phyloP scores from a whole-genome alignment of 352 stramenopile species.

The Phytopythium vexans region DNA sequence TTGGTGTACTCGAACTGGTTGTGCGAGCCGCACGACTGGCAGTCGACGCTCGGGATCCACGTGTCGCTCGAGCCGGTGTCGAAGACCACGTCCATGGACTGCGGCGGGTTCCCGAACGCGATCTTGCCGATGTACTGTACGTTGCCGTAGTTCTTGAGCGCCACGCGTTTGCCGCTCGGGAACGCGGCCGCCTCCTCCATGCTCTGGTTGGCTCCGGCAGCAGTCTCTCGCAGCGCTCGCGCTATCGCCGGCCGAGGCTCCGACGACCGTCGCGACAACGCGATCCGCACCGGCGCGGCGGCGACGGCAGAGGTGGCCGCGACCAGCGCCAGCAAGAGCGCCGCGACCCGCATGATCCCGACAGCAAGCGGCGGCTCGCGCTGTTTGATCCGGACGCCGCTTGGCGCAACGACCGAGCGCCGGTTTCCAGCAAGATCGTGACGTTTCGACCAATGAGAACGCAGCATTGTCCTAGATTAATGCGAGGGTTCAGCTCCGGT shows the following conservation, averaged over 20 bases:
- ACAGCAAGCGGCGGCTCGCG: no score
- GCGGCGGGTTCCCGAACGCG: constrained; percentile 66
- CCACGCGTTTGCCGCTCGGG: constrained; percentile 36
- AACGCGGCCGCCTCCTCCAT: constrained; percentile 17
- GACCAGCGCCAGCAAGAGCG: neutral
- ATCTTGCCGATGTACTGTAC: constrained; percentile 79
- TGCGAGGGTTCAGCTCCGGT: no score
- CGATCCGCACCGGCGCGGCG: constrained; percentile 31
- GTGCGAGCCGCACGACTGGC: constrained; percentile 49
- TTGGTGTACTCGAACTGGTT: constrained; percentile 41
- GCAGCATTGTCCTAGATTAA: no score
- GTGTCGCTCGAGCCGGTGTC: constrained; percentile 83
- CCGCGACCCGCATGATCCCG: neutral
- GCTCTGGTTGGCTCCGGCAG: constrained; percentile 5
- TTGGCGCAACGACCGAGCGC: neutral
- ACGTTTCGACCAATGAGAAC: no score
- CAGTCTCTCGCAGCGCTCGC: neutral
- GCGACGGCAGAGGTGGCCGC: neutral
- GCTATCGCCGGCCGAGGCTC: neutral
- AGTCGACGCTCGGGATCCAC: constrained; percentile 64
- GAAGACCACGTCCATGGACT: constrained; percentile 70
- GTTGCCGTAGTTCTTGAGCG: constrained; percentile 80
- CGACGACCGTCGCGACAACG: constrained; percentile 8
- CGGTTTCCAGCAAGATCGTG: neutral
- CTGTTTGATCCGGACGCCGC: no score